Evolutionary conservation across 179 eudicot genomes (phyloP).

Genomic region (Camellia oleifera): DNA sequence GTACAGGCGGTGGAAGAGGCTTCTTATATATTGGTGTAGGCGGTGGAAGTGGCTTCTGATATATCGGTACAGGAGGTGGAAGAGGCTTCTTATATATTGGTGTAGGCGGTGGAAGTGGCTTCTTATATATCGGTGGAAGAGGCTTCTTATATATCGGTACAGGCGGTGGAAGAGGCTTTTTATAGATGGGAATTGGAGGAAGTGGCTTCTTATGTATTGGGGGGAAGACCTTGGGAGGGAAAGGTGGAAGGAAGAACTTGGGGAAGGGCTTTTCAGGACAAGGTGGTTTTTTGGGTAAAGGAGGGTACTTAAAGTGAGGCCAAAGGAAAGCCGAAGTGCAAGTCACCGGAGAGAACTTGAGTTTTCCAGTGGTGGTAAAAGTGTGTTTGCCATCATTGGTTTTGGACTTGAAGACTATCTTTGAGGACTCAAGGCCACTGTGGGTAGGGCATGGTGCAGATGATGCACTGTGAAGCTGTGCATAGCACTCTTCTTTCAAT

Average conservation of each 20-base stretch:
- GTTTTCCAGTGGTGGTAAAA: constrained; percentile 35
- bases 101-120: neutral
- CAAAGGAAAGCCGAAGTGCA: constrained; percentile 82
- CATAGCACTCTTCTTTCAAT: constrained; percentile 56
- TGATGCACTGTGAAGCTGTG: constrained; percentile 69
- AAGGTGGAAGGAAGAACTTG: constrained; percentile 2
- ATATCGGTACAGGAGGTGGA: constrained; percentile 21
- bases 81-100: constrained; percentile 9
- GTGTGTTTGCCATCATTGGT: constrained; percentile 34
- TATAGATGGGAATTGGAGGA: neutral
- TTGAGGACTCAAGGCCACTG: constrained; percentile 34
- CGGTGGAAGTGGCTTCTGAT: neutral
- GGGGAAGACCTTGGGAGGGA: constrained; percentile 9
- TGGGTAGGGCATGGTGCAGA: constrained; percentile 51
- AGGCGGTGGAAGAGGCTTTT: constrained; percentile 17
- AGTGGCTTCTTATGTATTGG: neutral
- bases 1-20: neutral
- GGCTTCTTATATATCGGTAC: neutral
- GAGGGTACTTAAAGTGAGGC: constrained; percentile 47
- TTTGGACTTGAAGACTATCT: constrained; percentile 35
- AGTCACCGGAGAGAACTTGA: constrained; percentile 50
- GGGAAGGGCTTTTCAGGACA: constrained; percentile 13
- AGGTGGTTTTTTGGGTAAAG: constrained; percentile 25
- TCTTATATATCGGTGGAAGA: constrained; percentile 8
- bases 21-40: neutral